Evolutionary conservation across 176 grass and related monocot species (phyloP), one percentile per base, ranked within the genome.

Genomic region (Avena eriantha): DNA sequence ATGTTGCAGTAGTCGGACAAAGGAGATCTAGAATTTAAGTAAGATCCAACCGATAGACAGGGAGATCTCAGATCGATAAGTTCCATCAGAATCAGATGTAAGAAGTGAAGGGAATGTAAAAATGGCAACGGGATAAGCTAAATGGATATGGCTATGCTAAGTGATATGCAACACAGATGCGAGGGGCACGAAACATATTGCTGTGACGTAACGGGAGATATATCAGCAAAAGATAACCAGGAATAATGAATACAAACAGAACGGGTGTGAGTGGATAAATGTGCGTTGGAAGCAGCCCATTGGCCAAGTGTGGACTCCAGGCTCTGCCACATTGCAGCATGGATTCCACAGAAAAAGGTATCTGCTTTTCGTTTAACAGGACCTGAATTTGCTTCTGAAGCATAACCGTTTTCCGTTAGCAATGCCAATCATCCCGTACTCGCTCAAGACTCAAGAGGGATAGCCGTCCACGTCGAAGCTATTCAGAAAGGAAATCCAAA

Each of bases 341-440:
- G 23, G 29, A 65, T 31, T 14, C 63, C 6, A 13, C 0, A 7
- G 4, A 65, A 61, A 31, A 65, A 29, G 1, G 13, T 65, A 15
- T 5, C 3, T 2, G 7, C 29, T 29, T 29, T 29, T n/a, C 2
- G 12, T 29, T 53, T 26, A 9, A 43, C 7, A 22, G n/a, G n/a
- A 60, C 33, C 24, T 61, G 77, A 60, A 46, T 61, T 80, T 46
- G 36, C 39, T 63, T 80, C 56, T 43, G 36, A 80, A 13, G 77
- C 56, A 64, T 24, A 43, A 41, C 36, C 56, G 58, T 80, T 45
- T 19, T 14, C 78, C 22, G 39, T 80, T 31, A 39, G 58, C 22
- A 46, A 65, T 17, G 77, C 2, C 77, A 79, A 8, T 23, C 56
- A 8, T 54, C 23, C 46, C 26, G 14, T 4, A 17, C 26, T 33